Conservation (phyloP, 805 yeast species). For the Sungouiella blattae region DNA sequence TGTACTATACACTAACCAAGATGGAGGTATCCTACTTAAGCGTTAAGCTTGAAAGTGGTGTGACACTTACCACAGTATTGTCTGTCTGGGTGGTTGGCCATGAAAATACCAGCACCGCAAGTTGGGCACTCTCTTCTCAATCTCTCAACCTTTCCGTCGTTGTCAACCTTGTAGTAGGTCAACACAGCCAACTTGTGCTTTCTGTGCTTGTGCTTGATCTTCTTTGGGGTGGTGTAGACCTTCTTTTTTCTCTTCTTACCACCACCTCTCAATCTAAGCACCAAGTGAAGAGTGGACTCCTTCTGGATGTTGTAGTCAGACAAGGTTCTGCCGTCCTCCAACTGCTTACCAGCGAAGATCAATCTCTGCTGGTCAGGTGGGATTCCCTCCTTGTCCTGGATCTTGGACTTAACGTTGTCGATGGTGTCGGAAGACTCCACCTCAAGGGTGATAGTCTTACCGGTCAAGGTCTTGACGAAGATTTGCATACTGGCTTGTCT, state of each 20-base stretch:
- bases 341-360: constrained; percentile 99
- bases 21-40: no score
- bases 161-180: constrained; percentile 98
- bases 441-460: constrained; percentile 98
- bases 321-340: constrained; percentile 98
- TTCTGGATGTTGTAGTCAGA: constrained; percentile 99
- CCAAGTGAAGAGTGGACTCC: constrained; percentile 97
- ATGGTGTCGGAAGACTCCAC: constrained; percentile 98
- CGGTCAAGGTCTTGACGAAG: constrained; percentile 98
- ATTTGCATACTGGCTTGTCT: constrained; percentile 69
- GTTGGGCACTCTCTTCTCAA: constrained; percentile 96
- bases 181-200: constrained; percentile 98
- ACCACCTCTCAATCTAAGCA: constrained; percentile 90
- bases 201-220: constrained; percentile 99
- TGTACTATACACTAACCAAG: no score
- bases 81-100: constrained; percentile 98
- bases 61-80: constrained; percentile 99
- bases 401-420: constrained; percentile 98
- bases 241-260: constrained; percentile 99
- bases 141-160: constrained; percentile 97
- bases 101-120: constrained; percentile 99
- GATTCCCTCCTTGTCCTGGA: constrained; percentile 98
- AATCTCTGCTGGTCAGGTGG: constrained; percentile 99
- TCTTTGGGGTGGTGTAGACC: constrained; percentile 99
- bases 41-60: constrained; percentile 68